These are phyloP conservation scores for Podospora didyma DNA, from an alignment of 495 filamentous ascomycete genomes.

Conservation along the genomic window DNA sequence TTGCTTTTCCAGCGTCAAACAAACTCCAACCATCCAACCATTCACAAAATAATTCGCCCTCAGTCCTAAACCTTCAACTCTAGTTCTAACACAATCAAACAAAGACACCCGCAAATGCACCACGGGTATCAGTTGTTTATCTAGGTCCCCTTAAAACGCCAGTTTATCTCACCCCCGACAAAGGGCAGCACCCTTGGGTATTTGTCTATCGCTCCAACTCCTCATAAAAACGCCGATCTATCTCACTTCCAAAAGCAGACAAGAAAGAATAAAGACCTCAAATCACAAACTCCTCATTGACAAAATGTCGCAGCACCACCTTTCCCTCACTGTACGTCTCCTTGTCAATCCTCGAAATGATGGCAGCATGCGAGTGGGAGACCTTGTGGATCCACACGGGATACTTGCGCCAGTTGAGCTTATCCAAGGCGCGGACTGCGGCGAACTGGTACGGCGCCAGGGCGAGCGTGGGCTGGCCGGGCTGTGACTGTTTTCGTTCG, in stretches of 20 bases:
- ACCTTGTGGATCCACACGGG: slow-evolving; percentile 81
- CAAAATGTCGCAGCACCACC: slow-evolving; percentile 78
- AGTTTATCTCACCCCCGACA: no score
- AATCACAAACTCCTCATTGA: slow-evolving; percentile 61
- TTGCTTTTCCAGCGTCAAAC: no score
- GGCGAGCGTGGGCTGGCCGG: slow-evolving; percentile 61
- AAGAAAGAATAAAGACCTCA: background rate
- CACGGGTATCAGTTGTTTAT: no score
- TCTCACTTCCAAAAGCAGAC: background rate
- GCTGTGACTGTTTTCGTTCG: slow-evolving; percentile 34
- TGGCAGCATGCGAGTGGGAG: slow-evolving; percentile 81
- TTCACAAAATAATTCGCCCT: no score
- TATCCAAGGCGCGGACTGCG: slow-evolving; percentile 75
- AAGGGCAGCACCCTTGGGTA: no score
- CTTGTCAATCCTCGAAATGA: slow-evolving; percentile 69
- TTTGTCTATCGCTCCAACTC: no score
- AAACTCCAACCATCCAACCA: no score
- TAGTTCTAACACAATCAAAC: no score
- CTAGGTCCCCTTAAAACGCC: no score
- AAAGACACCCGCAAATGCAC: no score
- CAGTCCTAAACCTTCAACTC: no score
- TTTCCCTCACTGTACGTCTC: slow-evolving; percentile 68
- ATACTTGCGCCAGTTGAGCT: slow-evolving; percentile 74
- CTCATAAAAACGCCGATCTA: no score
- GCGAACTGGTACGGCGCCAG: slow-evolving; percentile 74